Base-by-base conservation (phyloP, 2,329 filamentous ascomycete genomes). In the Fusarium protoensiforme region DNA sequence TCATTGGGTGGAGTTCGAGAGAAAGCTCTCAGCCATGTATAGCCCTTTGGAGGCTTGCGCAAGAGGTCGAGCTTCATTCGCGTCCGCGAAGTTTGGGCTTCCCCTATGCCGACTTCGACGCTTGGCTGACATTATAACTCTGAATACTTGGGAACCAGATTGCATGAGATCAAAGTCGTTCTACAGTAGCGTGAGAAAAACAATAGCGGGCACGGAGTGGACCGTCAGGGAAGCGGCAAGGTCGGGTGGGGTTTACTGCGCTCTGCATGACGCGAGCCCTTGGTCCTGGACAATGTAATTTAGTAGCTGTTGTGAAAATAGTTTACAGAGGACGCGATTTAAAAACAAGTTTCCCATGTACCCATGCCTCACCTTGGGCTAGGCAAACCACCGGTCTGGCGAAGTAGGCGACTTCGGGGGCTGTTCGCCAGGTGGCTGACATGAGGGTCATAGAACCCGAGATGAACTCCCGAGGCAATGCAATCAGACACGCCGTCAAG, bases 201-300 rank as follows among this genome's bases (percentile, higher is more conserved):
- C 51, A n/a, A 33, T 67, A 13, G 20, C 61, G 16, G 48, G 61
- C 7, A 22, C 16, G 1, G 36, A 64, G 29, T 70, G 51, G 61
- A 13, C 61, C 11, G 16, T 67, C 11, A 16, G 22, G 20, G 48
- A 62, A 7, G 64, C 33, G 16, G 61, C 57, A 10, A 43, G 39
- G 16, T 70, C 57, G 22, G 57, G 68, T 16, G 27, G 18, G 31
- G 61, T 70, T 29, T 67, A 59, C 27, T 58, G 33, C 35, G 11
- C 57, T 5, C 41, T 67, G 11, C 27, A 58, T 22, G n/a, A 61
- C 18, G 64, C 61, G 24, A 70, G 22, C 24, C 68, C 57, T 13
- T 67, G 39, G 64, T 70, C 39, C 16, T 70, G 46, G 64, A 46
- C 22, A 14, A 51, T 69, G 46, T 69, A 46, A 48, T 20, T 46